Percentiles rank a stretch among this genome's conserved stretches.
phyloP scores from a whole-genome alignment of 148 eudicot species.

The Amaranthus palmeri region DNA sequence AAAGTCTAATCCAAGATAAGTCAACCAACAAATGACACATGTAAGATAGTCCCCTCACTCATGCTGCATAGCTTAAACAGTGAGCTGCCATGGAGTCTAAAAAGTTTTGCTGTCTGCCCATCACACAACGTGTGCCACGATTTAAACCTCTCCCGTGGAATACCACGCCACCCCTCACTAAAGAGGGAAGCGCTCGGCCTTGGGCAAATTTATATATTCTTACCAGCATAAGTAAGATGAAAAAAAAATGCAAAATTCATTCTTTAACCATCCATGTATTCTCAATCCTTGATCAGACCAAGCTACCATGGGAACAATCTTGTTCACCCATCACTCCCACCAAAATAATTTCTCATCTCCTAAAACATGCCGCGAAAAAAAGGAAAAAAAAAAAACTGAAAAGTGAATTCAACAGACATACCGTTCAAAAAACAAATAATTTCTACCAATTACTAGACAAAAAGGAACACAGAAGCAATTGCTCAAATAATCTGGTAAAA shows the following conservation, averaged over 20 bases:
- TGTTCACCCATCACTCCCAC: too few relatives aligned
- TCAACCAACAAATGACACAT: conserved; percentile 4
- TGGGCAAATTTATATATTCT: conserved; percentile 6
- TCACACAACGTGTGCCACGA: conserved; percentile 38
- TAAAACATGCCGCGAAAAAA: too few relatives aligned
- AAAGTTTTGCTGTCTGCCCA: conserved; percentile 25
- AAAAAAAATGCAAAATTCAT: too few relatives aligned
- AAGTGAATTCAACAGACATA: too few relatives aligned
- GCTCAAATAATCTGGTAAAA: too few relatives aligned
- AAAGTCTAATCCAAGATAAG: neutral
- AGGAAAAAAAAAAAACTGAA: too few relatives aligned
- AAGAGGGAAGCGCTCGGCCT: conserved; percentile 50
- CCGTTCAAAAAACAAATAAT: too few relatives aligned
- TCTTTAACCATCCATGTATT: too few relatives aligned
- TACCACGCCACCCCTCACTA: conserved; percentile 49
- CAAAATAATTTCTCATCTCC: neutral
- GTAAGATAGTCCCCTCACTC: conserved; percentile 33
- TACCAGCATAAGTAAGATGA: neutral
- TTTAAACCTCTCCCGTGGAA: conserved; percentile 41
- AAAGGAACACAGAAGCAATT: too few relatives aligned
- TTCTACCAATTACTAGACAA: too few relatives aligned
- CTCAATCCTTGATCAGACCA: too few relatives aligned
- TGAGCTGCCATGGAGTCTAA: conserved; percentile 25
- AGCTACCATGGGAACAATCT: too few relatives aligned
- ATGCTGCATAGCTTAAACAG: conserved; percentile 26